phyloP scores from a whole-genome alignment of 2,329 filamentous ascomycete genomes.

The Pseudogymnoascus sp. region DNA sequence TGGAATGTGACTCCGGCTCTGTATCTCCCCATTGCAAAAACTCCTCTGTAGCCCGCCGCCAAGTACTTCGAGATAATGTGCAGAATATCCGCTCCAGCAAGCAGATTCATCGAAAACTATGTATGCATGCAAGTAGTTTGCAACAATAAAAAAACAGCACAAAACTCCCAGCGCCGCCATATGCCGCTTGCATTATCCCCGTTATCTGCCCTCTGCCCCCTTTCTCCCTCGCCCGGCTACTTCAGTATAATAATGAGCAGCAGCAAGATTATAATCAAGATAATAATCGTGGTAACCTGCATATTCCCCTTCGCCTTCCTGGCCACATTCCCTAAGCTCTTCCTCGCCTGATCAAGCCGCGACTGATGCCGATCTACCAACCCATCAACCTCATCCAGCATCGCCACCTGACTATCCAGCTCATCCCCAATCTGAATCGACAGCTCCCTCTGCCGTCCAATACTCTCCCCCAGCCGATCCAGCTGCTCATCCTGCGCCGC shows the following conservation, averaged over 20 bases:
- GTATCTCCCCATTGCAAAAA: neutral
- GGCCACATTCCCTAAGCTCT: constrained; percentile 62
- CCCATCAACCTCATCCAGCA: constrained; percentile 84
- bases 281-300: constrained; percentile 67
- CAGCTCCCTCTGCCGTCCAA: constrained; percentile 81
- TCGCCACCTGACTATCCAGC: constrained; percentile 77
- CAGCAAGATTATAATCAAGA: constrained; percentile 58
- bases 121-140: neutral
- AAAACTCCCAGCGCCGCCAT: neutral
- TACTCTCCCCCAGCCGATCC: constrained; percentile 77
- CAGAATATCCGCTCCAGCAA: neutral
- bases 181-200: neutral
- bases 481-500: constrained; percentile 89
- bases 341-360: constrained; percentile 66
- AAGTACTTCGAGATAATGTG: neutral
- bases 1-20: neutral
- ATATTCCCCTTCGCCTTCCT: constrained; percentile 74
- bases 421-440: constrained; percentile 96
- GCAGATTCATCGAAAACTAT: neutral
- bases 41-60: neutral
- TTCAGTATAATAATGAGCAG: constrained; percentile 60
- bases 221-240: constrained; percentile 26
- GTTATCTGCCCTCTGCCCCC: neutral
- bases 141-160: neutral
- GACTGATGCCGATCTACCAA: constrained; percentile 73